These are phyloP conservation scores for Boletus subparvulus DNA, from an alignment of 768 basidiomycete genomes.

Conservation along the genomic window DNA sequence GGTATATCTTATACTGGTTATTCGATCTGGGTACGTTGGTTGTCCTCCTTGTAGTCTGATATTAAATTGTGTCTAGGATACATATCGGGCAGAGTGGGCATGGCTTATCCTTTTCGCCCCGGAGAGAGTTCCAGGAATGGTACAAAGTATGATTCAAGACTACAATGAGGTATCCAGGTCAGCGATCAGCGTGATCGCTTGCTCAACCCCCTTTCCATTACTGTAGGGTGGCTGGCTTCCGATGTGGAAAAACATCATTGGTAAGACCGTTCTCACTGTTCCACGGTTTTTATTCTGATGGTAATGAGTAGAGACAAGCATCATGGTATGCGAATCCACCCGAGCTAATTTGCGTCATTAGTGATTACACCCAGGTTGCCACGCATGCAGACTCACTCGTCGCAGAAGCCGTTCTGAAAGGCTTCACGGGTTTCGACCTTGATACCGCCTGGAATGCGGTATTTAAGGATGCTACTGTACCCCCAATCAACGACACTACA, in stretches of 20 bases:
- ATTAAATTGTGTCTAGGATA: slow-evolving; percentile 52
- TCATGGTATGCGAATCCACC: slow-evolving; percentile 52
- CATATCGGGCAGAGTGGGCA: slow-evolving; percentile 75
- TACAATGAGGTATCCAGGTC: slow-evolving; percentile 52
- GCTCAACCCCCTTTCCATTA: not conserved
- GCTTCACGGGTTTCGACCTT: slow-evolving; percentile 59
- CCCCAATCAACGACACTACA: slow-evolving; percentile 55
- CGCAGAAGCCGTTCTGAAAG: slow-evolving; percentile 69
- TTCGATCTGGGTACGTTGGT: slow-evolving; percentile 63
- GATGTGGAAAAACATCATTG: slow-evolving; percentile 88
- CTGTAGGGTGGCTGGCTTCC: slow-evolving; percentile 75
- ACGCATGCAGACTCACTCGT: slow-evolving; percentile 81
- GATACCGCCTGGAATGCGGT: slow-evolving; percentile 72
- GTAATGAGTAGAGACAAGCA: slow-evolving; percentile 61
- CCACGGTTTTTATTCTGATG: not conserved
- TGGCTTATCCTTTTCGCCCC: slow-evolving; percentile 78
- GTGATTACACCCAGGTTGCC: slow-evolving; percentile 46
- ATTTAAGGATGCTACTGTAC: slow-evolving; percentile 66
- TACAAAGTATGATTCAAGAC: slow-evolving; percentile 78
- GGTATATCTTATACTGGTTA: slow-evolving; percentile 79
- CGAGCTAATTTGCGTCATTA: not conserved
- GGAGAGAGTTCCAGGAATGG: slow-evolving; percentile 72
- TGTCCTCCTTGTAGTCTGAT: not conserved
- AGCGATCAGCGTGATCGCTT: not conserved
- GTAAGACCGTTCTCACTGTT: slow-evolving; percentile 30